These are phyloP conservation scores for Rickenella mellea DNA, from an alignment of 768 basidiomycete genomes.

Conservation along the genomic window DNA sequence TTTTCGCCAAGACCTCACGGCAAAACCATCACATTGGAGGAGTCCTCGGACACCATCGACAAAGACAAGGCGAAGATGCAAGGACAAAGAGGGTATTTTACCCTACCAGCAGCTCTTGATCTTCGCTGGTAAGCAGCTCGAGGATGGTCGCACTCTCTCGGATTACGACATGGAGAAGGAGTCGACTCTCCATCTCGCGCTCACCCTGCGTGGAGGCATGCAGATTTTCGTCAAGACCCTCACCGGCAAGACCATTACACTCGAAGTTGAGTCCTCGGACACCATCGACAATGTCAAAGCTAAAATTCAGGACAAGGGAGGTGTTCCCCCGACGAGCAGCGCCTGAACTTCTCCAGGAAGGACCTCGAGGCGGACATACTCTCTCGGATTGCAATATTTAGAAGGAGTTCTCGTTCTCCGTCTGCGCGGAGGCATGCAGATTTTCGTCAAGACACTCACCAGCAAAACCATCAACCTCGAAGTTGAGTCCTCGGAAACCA, in stretches of 20 bases:
- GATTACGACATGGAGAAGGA: constrained; percentile 77
- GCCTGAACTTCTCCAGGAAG: constrained; percentile 90
- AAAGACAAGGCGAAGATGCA: constrained; percentile 75
- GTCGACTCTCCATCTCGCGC: constrained; percentile 61
- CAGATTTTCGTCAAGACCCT: constrained; percentile 86
- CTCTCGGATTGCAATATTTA: constrained; percentile 77
- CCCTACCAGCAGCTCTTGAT: constrained; percentile 75
- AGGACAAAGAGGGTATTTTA: constrained; percentile 71
- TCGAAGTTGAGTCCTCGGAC: constrained; percentile 82
- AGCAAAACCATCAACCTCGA: constrained; percentile 73
- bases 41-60: constrained; percentile 69
- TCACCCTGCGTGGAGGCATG: constrained; percentile 85
- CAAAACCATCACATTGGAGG: constrained; percentile 70
- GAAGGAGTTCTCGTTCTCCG: constrained; percentile 72
- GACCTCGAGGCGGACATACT: constrained; percentile 89
- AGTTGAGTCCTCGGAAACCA: constrained; percentile 68
- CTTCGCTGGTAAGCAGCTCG: constrained; percentile 72
- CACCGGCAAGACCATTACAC: constrained; percentile 86
- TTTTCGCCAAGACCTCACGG: constrained; percentile 68
- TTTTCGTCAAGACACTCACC: constrained; percentile 63
- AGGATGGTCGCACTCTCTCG: constrained; percentile 69
- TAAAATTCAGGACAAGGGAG: constrained; percentile 78
- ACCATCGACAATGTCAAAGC: constrained; percentile 81
- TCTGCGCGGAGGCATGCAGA: constrained; percentile 76
- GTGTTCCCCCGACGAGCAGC: constrained; percentile 85